These are phyloP conservation scores for Aspergillus vadensis DNA, from an alignment of 2,329 filamentous ascomycete genomes.

Conservation along the genomic window DNA sequence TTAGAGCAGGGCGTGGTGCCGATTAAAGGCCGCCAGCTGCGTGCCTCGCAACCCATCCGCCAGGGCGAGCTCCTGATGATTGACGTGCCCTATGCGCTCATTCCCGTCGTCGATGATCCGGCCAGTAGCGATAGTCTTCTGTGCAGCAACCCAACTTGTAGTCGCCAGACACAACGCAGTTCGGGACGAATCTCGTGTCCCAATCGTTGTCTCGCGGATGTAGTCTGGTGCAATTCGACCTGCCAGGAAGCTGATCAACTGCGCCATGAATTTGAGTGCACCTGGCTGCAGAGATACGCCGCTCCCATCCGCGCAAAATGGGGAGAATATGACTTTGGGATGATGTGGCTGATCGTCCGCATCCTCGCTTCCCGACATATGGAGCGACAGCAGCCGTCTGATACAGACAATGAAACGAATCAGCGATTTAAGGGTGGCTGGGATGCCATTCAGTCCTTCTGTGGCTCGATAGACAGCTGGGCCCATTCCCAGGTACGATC, in stretches of 20 bases:
- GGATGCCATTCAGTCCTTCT: conserved; percentile 30
- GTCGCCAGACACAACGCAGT: conserved; percentile 15
- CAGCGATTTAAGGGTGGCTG: conserved; percentile 24
- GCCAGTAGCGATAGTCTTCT: conserved; percentile 25
- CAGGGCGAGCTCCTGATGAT: conserved; percentile 31
- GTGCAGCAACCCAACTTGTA: conserved; percentile 36
- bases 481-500: conserved; percentile 29
- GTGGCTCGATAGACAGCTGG: conserved; percentile 35
- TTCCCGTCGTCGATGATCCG: conserved; percentile 34
- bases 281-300: conserved; percentile 32
- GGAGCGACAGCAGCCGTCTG: conserved; percentile 2
- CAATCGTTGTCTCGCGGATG: conserved; percentile 29
- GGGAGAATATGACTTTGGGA: conserved; percentile 37
- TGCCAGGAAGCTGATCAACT: conserved; percentile 26
- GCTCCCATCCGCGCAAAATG: conserved; percentile 29
- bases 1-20: conserved; percentile 30
- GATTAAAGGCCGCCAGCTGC: conserved; percentile 36
- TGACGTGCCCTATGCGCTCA: conserved; percentile 35
- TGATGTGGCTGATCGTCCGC: conserved; percentile 39
- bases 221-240: conserved; percentile 30
- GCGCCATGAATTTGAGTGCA: conserved; percentile 35
- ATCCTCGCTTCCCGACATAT: conserved; percentile 28
- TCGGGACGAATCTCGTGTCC: conserved; percentile 20
- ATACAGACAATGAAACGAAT: background rate
- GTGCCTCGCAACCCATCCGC: conserved; percentile 25